Base-by-base conservation (phyloP, 2,329 filamentous ascomycete genomes). In the Trichoderma brevicompactum region DNA sequence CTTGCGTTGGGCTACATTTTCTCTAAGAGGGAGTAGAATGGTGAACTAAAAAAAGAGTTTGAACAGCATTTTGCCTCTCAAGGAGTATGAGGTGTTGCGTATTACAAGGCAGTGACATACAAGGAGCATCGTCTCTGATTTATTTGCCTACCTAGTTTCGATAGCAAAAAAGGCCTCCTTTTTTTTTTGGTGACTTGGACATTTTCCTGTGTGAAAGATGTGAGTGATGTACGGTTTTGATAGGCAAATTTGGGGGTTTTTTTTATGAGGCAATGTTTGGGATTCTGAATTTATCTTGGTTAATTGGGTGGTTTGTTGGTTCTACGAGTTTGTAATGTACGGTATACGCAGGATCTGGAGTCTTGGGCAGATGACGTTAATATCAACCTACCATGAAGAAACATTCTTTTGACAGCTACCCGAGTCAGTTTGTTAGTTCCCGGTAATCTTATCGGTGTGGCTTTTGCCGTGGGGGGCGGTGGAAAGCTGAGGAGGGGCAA, bases 131-230 rank as follows among this genome's bases (percentile, higher is more conserved):
- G 59, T 70, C 66, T 66, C 60, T 44, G 36, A 38, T 38, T 38
- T 38, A 38, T 10, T 10, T 38, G 10, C 36, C 36, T 38, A 38
- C 36, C 10, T 71, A 70, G 69, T 66, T 72, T 70, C 66, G 67
- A 72, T 73, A 70, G 66, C 68, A 71, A 69, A 65, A 69, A 66
- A 59, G 61, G 49, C 44, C 50, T 2, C 28, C 23, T 49, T 49
- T 28, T 50, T 60, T 64, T 56, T 44, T 64, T 64, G 44, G 40
- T 36, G 17, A 28, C 23, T 28, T 66, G 53, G 65, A 64, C 49
- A 43, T 53, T 56, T 46, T 28, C 23, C 2, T 28, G 5, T 28
- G 23, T 28, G 23, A 28, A 28, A 53, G 41, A 41, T 41, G 23
- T 44, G 13, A 36, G 28, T 38, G 10, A 38, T 38, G 36, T 38